These are phyloP conservation scores for Rutstroemia sp. DNA, from an alignment of 2,329 filamentous ascomycete species.

Conservation along the genomic window DNA sequence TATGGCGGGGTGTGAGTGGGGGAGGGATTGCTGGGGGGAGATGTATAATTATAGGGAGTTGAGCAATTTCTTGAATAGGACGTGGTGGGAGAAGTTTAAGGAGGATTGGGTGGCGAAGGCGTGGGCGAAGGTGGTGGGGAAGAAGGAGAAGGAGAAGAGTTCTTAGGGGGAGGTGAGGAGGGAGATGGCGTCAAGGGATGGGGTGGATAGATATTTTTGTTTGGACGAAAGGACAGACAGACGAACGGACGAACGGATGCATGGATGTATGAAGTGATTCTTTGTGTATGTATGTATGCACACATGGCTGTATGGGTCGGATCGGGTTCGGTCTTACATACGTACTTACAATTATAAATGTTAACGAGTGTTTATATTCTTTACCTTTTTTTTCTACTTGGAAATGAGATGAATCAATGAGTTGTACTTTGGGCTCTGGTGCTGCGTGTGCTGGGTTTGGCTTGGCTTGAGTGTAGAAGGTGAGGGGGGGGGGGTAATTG, in stretches of 20 bases:
- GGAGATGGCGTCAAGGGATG: neutral
- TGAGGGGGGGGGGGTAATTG: no score
- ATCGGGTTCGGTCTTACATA: no score
- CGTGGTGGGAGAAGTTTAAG: conserved; percentile 70
- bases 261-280: neutral
- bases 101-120: conserved; percentile 47
- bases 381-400: no score
- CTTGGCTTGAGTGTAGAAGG: no score
- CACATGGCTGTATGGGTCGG: no score
- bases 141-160: conserved; percentile 27
- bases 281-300: no score
- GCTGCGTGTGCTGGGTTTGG: no score
- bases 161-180: neutral
- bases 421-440: no score
- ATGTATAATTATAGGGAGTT: conserved; percentile 94
- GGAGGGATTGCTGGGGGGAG: conserved; percentile 93
- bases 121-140: conserved; percentile 57
- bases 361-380: no score
- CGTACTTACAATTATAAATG: no score
- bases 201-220: neutral
- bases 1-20: conserved; percentile 97
- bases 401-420: no score
- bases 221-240: neutral
- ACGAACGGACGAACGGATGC: neutral
- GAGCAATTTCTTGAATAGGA: conserved; percentile 83